These are phyloP conservation scores for carrot (Daucus carota) DNA, from an alignment of 129 eudicot genomes.

Conservation along the genomic window DH1_v3.0 NC_030385.2:10835001-10835500, in stretches of 20 bases:
- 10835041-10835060: no score
- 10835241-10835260: background rate
- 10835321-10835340: background rate
- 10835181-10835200: background rate
- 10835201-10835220: background rate
- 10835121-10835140: no score
- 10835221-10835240: background rate
- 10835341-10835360: background rate
- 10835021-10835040: no score
- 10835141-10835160: no score
- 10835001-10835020: no score
- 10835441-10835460: constrained; percentile 1
- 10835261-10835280: background rate
- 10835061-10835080: no score
- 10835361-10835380: background rate
- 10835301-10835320: background rate
- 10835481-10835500: no score
- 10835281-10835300: background rate
- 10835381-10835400: constrained; percentile 19
- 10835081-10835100: no score
- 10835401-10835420: constrained; percentile 68
- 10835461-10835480: no score
- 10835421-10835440: constrained; percentile 48
- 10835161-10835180: background rate
- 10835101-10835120: no score